Evolutionary conservation across 805 yeast species (phyloP), one percentile per base, ranked within the genome.

Genomic region (Vanderwaltozyma yarrowii): DNA sequence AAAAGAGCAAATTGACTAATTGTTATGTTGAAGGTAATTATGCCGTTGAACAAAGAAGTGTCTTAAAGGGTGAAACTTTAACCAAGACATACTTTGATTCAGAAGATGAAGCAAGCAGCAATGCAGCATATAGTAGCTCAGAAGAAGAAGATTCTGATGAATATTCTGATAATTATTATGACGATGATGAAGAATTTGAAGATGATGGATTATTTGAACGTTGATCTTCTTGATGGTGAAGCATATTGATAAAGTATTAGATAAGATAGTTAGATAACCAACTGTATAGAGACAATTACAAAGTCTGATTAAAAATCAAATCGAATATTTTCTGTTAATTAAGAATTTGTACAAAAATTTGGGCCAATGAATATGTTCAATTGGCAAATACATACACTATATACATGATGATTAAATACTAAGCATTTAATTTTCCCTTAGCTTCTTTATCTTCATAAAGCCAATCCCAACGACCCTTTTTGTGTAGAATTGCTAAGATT

Each of bases 381-480:
- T n/a, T n/a, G n/a, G n/a, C n/a, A n/a, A n/a, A n/a, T n/a, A n/a
- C n/a, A n/a, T n/a, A n/a, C n/a, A n/a, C 4, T 27, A 27, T 27
- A 14, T 15, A 27, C 30, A 27, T 5, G 30, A 27, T 4, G 13
- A n/a, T 27, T 27, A 27, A 27, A 13, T n/a, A 24, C n/a, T 24
- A 24, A 5, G 13, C n/a, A 7, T 4, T 12, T 24, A 24, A 11
- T 12, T 11, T 24, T 11, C 11, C 11, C 11, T 14, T 15, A 25
- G n/a, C 14, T 12, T 37, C 23, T 5, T 38, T 60, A 4, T 46
- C 42, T 13, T 60, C 65, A 35, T 67, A 67, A 19, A 79, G 50
- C 67, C 83, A 70, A 54, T 87, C 95, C 96, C 96, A 89, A 56
- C 87, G 86, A 5, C 96, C 96, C 57, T 80, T 80, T 62, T 92